phyloP scores from a whole-genome alignment of 768 basidiomycete species.

The Auriscalpium microsporum region DNA sequence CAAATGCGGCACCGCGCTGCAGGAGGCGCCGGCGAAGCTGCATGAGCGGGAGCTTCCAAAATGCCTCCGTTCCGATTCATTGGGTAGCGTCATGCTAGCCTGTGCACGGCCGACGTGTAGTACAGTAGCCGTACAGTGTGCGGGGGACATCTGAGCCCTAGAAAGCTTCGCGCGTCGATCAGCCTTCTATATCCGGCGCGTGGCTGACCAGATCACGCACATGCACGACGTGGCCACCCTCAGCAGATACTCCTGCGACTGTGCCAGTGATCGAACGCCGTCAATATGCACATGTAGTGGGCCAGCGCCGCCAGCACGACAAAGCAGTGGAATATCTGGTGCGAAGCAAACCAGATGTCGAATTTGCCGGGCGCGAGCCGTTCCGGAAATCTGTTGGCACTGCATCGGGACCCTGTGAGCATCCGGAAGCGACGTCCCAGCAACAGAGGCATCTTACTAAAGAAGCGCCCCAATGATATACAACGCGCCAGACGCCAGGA shows the following conservation, averaged over 20 bases:
- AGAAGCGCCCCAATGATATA: conserved; percentile 76
- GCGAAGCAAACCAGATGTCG: conserved; percentile 72
- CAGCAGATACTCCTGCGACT: conserved; percentile 4
- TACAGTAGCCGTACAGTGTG: too few relatives aligned
- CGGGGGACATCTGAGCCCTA: too few relatives aligned
- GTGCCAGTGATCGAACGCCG: conserved; percentile 54
- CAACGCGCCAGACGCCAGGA: conserved; percentile 57
- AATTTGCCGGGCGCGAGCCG: conserved; percentile 66
- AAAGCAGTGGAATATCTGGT: conserved; percentile 84
- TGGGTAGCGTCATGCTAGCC: too few relatives aligned
- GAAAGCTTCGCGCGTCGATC: not conserved
- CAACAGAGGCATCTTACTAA: conserved; percentile 51
- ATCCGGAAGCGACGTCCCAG: too few relatives aligned
- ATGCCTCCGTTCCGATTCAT: too few relatives aligned
- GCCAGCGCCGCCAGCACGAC: conserved; percentile 66
- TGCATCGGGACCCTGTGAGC: conserved; percentile 21
- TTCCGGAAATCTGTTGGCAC: conserved; percentile 81
- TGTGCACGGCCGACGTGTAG: too few relatives aligned
- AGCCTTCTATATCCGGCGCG: not conserved
- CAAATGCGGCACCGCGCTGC: too few relatives aligned
- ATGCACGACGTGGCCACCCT: not conserved
- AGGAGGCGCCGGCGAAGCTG: too few relatives aligned
- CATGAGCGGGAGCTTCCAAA: too few relatives aligned
- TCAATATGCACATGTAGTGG: conserved; percentile 53
- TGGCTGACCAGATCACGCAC: not conserved